Conservation (phyloP, 441 rosid species). For the Daphne laureola region DNA sequence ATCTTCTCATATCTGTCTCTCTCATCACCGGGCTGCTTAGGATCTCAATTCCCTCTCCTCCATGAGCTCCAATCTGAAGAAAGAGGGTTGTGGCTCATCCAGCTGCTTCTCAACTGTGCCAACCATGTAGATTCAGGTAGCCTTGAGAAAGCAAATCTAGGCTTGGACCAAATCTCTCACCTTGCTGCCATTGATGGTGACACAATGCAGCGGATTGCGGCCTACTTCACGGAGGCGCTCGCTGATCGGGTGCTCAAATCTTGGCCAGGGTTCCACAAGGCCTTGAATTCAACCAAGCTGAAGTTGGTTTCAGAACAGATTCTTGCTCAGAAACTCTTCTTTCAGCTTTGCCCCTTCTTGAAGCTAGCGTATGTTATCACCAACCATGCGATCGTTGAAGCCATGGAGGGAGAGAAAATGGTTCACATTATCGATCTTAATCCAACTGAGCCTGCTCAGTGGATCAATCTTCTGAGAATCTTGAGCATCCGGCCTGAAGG, state of each 20-base stretch:
- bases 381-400: conserved; percentile 59
- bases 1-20: conserved; percentile 48
- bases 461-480: conserved; percentile 61
- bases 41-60: conserved; percentile 51
- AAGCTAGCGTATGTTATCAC: conserved; percentile 54
- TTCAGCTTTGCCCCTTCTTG: conserved; percentile 61
- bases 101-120: conserved; percentile 46
- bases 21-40: conserved; percentile 55
- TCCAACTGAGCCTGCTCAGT: conserved; percentile 61
- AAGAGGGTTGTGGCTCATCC: conserved; percentile 55
- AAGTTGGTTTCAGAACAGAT: conserved; percentile 36
- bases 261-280: conserved; percentile 65
- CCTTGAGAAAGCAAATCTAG: conserved; percentile 47
- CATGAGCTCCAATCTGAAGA: conserved; percentile 56
- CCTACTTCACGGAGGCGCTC: conserved; percentile 63
- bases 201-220: conserved; percentile 62
- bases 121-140: conserved; percentile 52
- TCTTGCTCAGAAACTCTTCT: conserved; percentile 47
- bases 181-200: conserved; percentile 67
- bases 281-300: conserved; percentile 50
- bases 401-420: conserved; percentile 68
- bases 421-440: conserved; percentile 60
- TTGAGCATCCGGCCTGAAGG: conserved; percentile 57
- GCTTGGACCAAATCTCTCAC: conserved; percentile 55
- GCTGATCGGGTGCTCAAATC: conserved; percentile 58